Base-by-base conservation (phyloP, 768 basidiomycete species). In the Suillus occidentalis region DNA sequence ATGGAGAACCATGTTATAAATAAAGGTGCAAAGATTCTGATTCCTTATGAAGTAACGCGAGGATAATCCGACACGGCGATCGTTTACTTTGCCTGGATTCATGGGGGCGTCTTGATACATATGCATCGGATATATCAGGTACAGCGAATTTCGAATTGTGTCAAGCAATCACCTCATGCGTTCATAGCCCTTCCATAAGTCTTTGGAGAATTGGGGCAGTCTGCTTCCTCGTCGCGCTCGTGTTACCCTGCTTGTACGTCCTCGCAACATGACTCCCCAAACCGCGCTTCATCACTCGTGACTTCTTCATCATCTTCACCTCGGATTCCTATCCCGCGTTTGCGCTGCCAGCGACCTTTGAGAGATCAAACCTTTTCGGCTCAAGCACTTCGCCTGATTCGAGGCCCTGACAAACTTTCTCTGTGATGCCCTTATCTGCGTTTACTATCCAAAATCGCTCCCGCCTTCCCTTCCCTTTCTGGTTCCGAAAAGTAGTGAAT, bases 381-480 rank as follows among this genome's bases (percentile, higher is more conserved):
- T 78, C 70, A 34, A 96, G 75, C n/a, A n/a, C 82, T 50, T 79
- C 71, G 66, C 78, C 83, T 10, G 69, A 81, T 73, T 91, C 88
- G 28, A 96, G 73, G 1, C 88, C 89, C 18, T 77, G 72, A 75
- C 85, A 89, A 50, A 92, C 75, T 37, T 69, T 75, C 5, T 81
- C 76, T 9, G 80, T 64, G 53, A 82, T 77, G 39, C 77, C 66
- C 12, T 62, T 36, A 39, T 68, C 62, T 22, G n/a, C 36, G 6
- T 85, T 80, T 3, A 92, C 79, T 42, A 92, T 77, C 84, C 90
- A 86, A 63, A 89, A 75, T 76, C 87, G 78, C 78, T 94, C 89
- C 52, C 93, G 79, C 66, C 81, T 83, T 63, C 87, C 84, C 69
- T 91, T 90, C 49, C 82, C 81, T 47, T 81, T 80, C 58, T 76